These are phyloP conservation scores for Linum usitatissimum DNA, from an alignment of 345 rosid species.

Conservation along the genomic window DNA sequence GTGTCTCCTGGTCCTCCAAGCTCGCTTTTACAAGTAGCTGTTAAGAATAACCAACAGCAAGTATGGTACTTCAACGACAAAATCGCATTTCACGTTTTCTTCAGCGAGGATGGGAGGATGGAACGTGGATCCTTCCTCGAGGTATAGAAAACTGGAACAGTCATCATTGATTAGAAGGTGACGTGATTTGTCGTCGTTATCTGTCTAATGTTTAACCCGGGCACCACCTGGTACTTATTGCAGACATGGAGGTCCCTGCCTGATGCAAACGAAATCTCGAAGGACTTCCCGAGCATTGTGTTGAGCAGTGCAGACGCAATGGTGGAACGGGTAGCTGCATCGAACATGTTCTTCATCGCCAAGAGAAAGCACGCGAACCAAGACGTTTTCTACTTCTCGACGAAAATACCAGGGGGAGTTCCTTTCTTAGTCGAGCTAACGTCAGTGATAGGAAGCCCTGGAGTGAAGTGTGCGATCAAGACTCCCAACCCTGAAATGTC, in stretches of 20 bases:
- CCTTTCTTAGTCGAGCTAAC: slow-evolving; percentile 84
- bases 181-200: too few relatives aligned
- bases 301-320: slow-evolving; percentile 53
- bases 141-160: slow-evolving; percentile 31
- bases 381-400: slow-evolving; percentile 83
- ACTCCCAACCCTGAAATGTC: slow-evolving; percentile 88
- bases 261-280: slow-evolving; percentile 75
- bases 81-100: slow-evolving; percentile 55
- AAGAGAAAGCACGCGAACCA: slow-evolving; percentile 91
- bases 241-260: slow-evolving; percentile 99
- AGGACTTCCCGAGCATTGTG: slow-evolving; percentile 61
- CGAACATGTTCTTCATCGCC: slow-evolving; percentile 85
- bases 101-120: slow-evolving; percentile 87
- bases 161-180: neutral
- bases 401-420: slow-evolving; percentile 71
- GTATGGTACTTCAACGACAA: slow-evolving; percentile 88
- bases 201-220: too few relatives aligned
- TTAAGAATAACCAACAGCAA: slow-evolving; percentile 90
- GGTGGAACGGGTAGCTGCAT: slow-evolving; percentile 52
- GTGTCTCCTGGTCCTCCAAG: slow-evolving; percentile 75
- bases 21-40: slow-evolving; percentile 91
- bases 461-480: slow-evolving; percentile 83
- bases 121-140: slow-evolving; percentile 92
- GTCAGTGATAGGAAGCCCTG: slow-evolving; percentile 57
- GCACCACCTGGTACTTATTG: neutral